phyloP scores from a whole-genome alignment of 805 yeast genomes.

The Clavispora santaluciae region DNA sequence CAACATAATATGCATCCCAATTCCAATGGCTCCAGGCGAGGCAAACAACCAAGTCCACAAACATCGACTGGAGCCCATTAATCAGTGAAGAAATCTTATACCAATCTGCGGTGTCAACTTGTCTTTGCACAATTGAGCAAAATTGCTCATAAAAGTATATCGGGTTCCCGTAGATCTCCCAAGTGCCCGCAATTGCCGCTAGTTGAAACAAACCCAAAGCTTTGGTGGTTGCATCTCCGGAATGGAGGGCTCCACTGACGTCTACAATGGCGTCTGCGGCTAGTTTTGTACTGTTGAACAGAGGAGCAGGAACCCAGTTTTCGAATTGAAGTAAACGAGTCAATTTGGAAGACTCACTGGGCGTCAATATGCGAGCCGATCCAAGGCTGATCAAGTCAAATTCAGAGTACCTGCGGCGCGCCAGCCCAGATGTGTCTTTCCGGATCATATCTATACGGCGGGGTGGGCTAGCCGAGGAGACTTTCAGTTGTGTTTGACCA shows the following conservation, averaged over 20 bases:
- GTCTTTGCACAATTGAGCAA: conserved; percentile 7
- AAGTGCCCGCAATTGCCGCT: conserved; percentile 5
- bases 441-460: background rate
- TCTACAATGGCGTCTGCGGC: background rate
- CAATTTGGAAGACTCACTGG: background rate
- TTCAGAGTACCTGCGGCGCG: background rate
- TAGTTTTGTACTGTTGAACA: background rate
- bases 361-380: no score
- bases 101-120: conserved; percentile 4
- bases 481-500: background rate
- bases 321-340: background rate
- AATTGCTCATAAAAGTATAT: conserved; percentile 9
- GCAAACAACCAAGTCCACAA: conserved; percentile 9
- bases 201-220: conserved; percentile 10
- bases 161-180: conserved; percentile 6
- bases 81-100: conserved; percentile 1
- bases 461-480: background rate
- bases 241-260: background rate
- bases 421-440: background rate
- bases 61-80: conserved; percentile 7
- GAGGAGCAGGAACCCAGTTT: background rate
- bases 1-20: background rate
- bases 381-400: background rate
- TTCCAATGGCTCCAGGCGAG: conserved; percentile 16
- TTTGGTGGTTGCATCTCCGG: background rate